Evolutionary conservation across 345 rosid species (phyloP).

Genomic region (Cardamine chenopodiifolia): DNA sequence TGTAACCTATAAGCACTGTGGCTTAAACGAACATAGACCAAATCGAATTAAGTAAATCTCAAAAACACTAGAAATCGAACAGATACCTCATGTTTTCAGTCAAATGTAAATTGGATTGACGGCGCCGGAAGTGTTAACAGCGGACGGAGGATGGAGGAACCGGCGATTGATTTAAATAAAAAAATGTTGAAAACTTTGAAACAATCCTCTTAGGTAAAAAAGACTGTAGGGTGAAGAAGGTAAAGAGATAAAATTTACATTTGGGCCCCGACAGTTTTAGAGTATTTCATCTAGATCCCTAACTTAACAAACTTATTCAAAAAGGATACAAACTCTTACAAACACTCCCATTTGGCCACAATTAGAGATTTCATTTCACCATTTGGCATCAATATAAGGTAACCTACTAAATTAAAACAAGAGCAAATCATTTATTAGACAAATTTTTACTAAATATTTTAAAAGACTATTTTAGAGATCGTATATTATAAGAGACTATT

Average conservation of each 20-base stretch:
- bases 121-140: constrained; percentile 7
- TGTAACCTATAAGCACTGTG: not conserved
- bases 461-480: no score
- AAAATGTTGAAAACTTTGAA: not conserved
- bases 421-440: not conserved
- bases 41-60: not conserved
- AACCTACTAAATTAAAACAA: not conserved
- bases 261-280: constrained; percentile 20
- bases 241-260: constrained; percentile 7
- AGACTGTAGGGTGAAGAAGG: constrained; percentile 16
- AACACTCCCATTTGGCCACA: not conserved
- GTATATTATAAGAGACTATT: not conserved
- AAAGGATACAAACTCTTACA: not conserved
- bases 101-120: not conserved
- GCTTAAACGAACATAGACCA: constrained; percentile 16
- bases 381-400: not conserved
- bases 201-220: constrained; percentile 5
- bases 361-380: not conserved
- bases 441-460: not conserved
- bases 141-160: not conserved
- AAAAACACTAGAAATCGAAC: constrained; percentile 11
- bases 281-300: not conserved
- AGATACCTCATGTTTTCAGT: constrained; percentile 36
- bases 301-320: not conserved
- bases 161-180: constrained; percentile 22